Base-by-base conservation (phyloP, 805 yeast species). In the Metschnikowia picachoensis region DNA sequence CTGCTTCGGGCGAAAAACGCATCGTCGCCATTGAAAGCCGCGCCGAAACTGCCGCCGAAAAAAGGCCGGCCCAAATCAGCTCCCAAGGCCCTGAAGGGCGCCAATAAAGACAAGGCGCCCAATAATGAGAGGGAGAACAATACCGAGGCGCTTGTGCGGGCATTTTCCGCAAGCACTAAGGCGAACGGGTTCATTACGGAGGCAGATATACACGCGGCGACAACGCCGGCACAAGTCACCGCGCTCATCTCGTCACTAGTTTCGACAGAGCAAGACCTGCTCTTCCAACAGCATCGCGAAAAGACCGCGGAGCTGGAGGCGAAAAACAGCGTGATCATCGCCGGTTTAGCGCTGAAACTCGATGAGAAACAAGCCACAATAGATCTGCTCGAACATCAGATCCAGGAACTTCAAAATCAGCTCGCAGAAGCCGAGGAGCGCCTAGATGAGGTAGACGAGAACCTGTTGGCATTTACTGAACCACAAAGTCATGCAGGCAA, bases 221-320 rank as follows among this genome's bases (percentile, higher is more conserved):
- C 49, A 27, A 55, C 60, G 31, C 57, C 57, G 30, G 58, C 57
- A 14, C 61, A 65, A 28, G 49, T 70, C 35, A 51, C 66, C n/a
- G 57, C 53, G 17, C 51, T 69, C 33, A 55, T 70, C 28, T 64
- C 67, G 43, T 48, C 57, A 28, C 59, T 70, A 17, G 60, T 69
- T 16, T 56, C 60, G 32, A 62, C 70, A 4, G 56, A 60, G 30
- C 70, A 65, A 41, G 73, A 69, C 49, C 62, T 55, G 37, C 37
- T 66, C 14, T 66, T 70, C 42, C 50, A 50, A 9, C 53, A 53
- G 41, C 67, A 62, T 51, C 60, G 62, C 35, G 47, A 46, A 27
- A 56, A 56, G 17, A 52, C 53, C 4, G 48, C 47, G 35, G 42
- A 51, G 9, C 60, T 56, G 36, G 46, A 53, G 40, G 52, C 50